These are phyloP conservation scores for Typha latifolia DNA, from an alignment of 176 grass and related monocot species.

Conservation along the genomic window DNA sequence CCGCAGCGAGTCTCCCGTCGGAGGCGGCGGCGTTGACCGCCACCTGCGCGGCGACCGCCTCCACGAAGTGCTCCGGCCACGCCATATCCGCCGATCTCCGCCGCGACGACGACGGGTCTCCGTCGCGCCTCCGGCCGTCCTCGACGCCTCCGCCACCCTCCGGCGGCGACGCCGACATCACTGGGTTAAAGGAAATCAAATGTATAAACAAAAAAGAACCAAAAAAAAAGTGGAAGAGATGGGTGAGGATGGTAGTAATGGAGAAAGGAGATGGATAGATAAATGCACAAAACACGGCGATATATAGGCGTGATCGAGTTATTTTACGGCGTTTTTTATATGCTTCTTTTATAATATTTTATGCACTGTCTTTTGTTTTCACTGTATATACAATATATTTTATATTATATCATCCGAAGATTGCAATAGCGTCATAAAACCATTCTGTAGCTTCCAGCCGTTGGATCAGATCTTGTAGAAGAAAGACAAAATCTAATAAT, in stretches of 20 bases:
- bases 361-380: no score
- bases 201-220: background rate
- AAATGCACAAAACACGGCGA: background rate
- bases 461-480: no score
- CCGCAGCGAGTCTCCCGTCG: constrained; percentile 24
- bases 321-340: background rate
- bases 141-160: background rate
- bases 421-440: no score
- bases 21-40: constrained; percentile 7
- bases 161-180: background rate
- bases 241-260: background rate
- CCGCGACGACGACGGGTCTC: constrained; percentile 5
- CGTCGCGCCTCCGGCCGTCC: background rate
- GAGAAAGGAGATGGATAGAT: background rate
- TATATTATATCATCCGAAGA: no score
- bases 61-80: constrained; percentile 29
- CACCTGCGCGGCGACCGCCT: constrained; percentile 18
- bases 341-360: no score
- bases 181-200: background rate
- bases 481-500: no score
- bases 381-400: no score
- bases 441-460: no score
- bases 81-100: constrained; percentile 4
- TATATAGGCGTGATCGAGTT: background rate
- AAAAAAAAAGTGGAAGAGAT: background rate